Percentiles rank a stretch among this genome's conserved stretches.
phyloP scores from a whole-genome alignment of 2,329 filamentous ascomycete species.

The Monilinia polystroma region DNA sequence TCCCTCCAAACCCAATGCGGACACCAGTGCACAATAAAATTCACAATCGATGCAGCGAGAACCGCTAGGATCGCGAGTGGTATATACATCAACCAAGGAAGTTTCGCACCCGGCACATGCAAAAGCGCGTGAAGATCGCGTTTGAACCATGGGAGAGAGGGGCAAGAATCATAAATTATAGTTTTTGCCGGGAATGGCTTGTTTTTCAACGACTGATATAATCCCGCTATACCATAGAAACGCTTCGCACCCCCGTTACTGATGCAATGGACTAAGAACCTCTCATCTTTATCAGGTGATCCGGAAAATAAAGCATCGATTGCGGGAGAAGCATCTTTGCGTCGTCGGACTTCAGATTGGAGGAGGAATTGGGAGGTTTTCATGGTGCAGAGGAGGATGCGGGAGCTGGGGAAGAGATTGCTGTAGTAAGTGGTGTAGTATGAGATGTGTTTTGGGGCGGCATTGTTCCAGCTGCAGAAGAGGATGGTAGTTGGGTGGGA shows the following conservation, averaged over 20 bases:
- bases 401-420: conserved; percentile 50
- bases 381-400: conserved; percentile 52
- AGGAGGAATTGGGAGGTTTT: conserved; percentile 48
- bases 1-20: conserved; percentile 34
- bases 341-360: conserved; percentile 35
- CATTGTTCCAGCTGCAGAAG: conserved; percentile 60
- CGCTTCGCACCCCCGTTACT: conserved; percentile 56
- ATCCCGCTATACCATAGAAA: conserved; percentile 28
- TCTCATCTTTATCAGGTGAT: conserved; percentile 29
- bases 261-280: conserved; percentile 54
- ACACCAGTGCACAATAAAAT: conserved; percentile 33
- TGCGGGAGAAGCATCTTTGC: conserved; percentile 40
- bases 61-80: conserved; percentile 24
- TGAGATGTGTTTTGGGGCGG: conserved; percentile 51
- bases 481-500: conserved; percentile 44
- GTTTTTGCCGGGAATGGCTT: conserved; percentile 27
- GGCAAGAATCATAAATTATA: conserved; percentile 32
- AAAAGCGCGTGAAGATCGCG: conserved; percentile 33
- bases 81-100: conserved; percentile 28
- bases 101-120: conserved; percentile 23
- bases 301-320: conserved; percentile 29
- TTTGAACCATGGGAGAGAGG: conserved; percentile 35
- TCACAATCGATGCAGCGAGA: conserved; percentile 24
- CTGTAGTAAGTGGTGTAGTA: conserved; percentile 57
- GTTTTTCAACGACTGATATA: conserved; percentile 26